Evolutionary conservation across 176 grass and related monocot species (phyloP).

Genomic region (Saccharum spontaneum): DNA sequence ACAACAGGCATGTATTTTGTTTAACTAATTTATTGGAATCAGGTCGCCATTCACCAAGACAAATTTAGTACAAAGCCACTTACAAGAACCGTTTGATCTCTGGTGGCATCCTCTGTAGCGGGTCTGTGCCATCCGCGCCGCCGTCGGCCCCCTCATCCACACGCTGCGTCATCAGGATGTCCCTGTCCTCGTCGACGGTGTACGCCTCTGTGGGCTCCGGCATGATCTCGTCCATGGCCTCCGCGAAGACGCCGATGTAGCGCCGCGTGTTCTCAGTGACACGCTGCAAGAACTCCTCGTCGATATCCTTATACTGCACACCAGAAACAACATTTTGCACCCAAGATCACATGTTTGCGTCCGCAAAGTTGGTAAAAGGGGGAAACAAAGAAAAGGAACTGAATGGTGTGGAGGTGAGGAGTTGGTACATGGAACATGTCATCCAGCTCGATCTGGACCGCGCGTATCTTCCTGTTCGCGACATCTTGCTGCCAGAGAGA

Average conservation of each 20-base stretch:
- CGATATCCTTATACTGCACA: constrained; percentile 74
- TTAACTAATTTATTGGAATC: background rate
- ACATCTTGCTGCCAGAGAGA: constrained; percentile 75
- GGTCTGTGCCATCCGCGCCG: constrained; percentile 45
- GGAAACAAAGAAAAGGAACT: background rate
- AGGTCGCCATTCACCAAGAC: background rate
- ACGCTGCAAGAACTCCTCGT: constrained; percentile 84
- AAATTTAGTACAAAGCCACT: constrained; percentile 9
- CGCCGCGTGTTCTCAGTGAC: constrained; percentile 80
- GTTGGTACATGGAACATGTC: constrained; percentile 73
- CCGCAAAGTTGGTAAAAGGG: background rate
- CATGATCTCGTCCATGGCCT: constrained; percentile 93
- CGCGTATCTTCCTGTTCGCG: constrained; percentile 75
- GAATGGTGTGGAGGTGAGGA: background rate
- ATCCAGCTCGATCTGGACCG: constrained; percentile 82
- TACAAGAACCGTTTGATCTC: constrained; percentile 99
- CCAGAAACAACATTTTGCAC: background rate
- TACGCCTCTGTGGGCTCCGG: constrained; percentile 92
- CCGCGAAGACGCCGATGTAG: constrained; percentile 73
- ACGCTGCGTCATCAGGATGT: constrained; percentile 97
- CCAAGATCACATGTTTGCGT: constrained; percentile 21
- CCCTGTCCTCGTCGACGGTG: constrained; percentile 74
- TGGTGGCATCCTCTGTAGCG: constrained; percentile 85
- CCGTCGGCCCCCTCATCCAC: constrained; percentile 75
- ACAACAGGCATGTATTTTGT: background rate